phyloP scores from a whole-genome alignment of 1,284 basidiomycete genomes.

The Puccinia novopanici region DNA sequence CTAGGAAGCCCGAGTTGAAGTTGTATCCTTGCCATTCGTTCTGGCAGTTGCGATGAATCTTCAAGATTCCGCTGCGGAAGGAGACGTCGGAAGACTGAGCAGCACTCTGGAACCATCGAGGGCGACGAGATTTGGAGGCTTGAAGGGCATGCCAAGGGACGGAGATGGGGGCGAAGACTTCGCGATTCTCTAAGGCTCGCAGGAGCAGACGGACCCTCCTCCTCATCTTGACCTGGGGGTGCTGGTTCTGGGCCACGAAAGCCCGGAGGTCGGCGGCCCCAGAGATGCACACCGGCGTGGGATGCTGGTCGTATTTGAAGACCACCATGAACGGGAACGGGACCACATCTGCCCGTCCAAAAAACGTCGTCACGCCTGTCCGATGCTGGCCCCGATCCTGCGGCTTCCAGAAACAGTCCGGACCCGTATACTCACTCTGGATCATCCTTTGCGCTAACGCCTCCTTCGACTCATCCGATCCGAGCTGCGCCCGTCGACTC shows the following conservation, averaged over 20 bases:
- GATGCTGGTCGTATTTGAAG: constrained; percentile 70
- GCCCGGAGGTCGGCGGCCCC: constrained; percentile 65
- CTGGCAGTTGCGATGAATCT: constrained; percentile 66
- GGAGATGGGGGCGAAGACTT: constrained; percentile 70
- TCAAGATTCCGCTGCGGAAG: constrained; percentile 65
- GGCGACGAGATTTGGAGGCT: constrained; percentile 47
- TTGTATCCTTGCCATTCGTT: constrained; percentile 67
- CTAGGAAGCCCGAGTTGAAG: constrained; percentile 70
- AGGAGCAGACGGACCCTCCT: constrained; percentile 70
- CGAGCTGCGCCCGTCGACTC: constrained; percentile 51
- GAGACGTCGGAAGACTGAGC: constrained; percentile 56
- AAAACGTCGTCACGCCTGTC: constrained; percentile 64
- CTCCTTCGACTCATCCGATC: constrained; percentile 70
- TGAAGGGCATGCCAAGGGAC: constrained; percentile 64
- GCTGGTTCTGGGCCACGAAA: constrained; percentile 70
- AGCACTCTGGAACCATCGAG: constrained; percentile 56
- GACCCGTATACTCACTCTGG: constrained; percentile 55
- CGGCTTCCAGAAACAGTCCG: constrained; percentile 54
- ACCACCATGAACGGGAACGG: constrained; percentile 75
- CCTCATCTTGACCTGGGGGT: constrained; percentile 63
- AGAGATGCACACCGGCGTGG: constrained; percentile 64
- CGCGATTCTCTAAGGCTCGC: constrained; percentile 70
- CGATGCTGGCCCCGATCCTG: constrained; percentile 50
- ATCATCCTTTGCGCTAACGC: constrained; percentile 63
- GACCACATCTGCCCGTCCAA: constrained; percentile 75